Conservation (phyloP, 1,284 basidiomycete species). For the Cryptococcus jaspeensis region DNA sequence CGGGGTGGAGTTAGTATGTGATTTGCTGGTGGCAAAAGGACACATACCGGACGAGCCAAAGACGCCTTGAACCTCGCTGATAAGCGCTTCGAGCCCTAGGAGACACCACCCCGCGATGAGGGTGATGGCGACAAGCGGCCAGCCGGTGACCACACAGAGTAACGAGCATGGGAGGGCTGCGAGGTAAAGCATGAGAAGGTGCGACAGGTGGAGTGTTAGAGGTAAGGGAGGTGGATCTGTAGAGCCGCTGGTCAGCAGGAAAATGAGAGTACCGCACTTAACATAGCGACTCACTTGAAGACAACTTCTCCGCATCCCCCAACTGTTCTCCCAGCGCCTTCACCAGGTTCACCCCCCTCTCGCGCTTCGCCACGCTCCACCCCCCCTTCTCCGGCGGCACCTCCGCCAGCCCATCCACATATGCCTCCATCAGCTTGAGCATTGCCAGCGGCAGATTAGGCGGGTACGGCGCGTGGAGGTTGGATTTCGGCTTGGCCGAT, state of each 20-base stretch:
- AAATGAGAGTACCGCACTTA: background rate
- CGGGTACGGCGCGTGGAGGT: conserved; percentile 41
- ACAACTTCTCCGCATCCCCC: conserved; percentile 45
- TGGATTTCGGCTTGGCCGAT: conserved; percentile 30
- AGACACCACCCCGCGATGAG: conserved; percentile 46
- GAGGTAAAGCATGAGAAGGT: conserved; percentile 44
- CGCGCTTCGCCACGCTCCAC: conserved; percentile 43
- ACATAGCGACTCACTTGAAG: conserved; percentile 38
- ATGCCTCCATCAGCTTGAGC: conserved; percentile 46
- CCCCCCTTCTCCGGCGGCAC: conserved; percentile 32
- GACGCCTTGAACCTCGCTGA: conserved; percentile 43
- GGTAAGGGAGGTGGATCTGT: conserved; percentile 45
- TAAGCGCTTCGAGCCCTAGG: conserved; percentile 43
- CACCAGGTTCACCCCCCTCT: conserved; percentile 39
- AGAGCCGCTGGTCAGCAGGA: background rate
- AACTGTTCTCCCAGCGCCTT: conserved; percentile 34
- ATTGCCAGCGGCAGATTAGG: conserved; percentile 46
- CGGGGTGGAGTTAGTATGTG: background rate
- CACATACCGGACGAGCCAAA: conserved; percentile 39
- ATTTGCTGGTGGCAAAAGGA: background rate
- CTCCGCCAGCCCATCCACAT: conserved; percentile 40
- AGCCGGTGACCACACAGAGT: conserved; percentile 35
- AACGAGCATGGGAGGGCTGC: conserved; percentile 42
- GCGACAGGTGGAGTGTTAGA: conserved; percentile 41
- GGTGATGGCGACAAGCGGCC: conserved; percentile 32